These are phyloP conservation scores for Ophiostoma quercus DNA, from an alignment of 2,329 filamentous ascomycete species.

Conservation along the genomic window DNA sequence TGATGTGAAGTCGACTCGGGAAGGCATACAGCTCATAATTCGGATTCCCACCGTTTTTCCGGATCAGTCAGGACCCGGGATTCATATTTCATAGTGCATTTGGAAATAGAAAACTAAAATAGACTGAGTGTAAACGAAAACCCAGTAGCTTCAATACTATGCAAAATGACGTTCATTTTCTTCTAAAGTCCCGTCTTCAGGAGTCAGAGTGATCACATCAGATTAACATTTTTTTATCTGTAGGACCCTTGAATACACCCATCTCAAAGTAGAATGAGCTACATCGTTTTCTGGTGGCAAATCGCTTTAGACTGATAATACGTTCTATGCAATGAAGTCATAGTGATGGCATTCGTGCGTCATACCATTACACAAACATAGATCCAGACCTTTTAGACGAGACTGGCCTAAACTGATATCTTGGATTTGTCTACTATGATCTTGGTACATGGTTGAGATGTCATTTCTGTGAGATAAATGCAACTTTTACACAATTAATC, in stretches of 20 bases:
- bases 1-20: neutral
- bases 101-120: neutral
- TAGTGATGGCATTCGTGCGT: neutral
- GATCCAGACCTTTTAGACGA: neutral
- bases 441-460: neutral
- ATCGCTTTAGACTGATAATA: too few relatives aligned
- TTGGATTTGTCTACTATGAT: neutral
- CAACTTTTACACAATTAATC: too few relatives aligned
- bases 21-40: neutral
- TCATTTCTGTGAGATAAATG: too few relatives aligned
- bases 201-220: too few relatives aligned
- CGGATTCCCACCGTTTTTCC: neutral
- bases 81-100: neutral
- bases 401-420: neutral
- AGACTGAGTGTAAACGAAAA: neutral
- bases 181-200: too few relatives aligned
- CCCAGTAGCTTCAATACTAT: neutral
- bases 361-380: neutral
- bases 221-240: too few relatives aligned
- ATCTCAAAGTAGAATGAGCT: too few relatives aligned
- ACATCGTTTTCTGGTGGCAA: too few relatives aligned
- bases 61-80: neutral
- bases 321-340: neutral
- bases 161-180: too few relatives aligned
- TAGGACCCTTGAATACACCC: too few relatives aligned